These are phyloP conservation scores for Yarrowia deformans DNA, from an alignment of 805 yeast species.

Conservation along the genomic window DNA sequence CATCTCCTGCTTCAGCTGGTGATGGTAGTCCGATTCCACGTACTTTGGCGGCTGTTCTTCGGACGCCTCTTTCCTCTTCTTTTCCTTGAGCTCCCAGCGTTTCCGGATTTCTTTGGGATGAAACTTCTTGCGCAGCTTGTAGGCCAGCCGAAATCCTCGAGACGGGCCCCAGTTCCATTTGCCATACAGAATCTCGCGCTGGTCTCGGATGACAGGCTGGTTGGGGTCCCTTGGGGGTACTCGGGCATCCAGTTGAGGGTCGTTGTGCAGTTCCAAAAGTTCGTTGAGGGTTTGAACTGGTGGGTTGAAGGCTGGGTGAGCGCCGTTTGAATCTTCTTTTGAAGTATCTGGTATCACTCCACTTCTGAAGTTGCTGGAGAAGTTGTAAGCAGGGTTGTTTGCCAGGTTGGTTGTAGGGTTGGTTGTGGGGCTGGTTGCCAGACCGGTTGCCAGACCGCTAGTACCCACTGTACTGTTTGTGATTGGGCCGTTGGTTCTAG, in stretches of 20 bases:
- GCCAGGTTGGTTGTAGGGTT: no score
- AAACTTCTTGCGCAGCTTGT: background rate
- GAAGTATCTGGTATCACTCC: no score
- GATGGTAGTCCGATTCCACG: background rate
- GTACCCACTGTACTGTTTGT: no score
- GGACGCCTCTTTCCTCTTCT: background rate
- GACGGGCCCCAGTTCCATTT: background rate
- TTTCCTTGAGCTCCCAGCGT: background rate
- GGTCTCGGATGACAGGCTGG: background rate
- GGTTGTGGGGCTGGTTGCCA: no score
- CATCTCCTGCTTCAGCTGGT: background rate
- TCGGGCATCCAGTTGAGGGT: background rate
- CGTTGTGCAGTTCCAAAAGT: background rate
- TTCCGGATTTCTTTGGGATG: background rate
- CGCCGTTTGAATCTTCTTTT: no score
- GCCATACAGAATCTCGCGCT: background rate
- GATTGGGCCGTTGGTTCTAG: no score
- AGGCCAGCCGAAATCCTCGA: background rate
- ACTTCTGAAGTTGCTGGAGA: no score
- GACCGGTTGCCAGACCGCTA: no score
- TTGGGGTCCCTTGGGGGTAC: background rate
- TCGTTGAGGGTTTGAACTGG: background rate
- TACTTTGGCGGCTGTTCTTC: background rate
- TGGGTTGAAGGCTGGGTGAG: no score
- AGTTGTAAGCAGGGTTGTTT: no score